Base-by-base conservation (phyloP, 2,329 filamentous ascomycete genomes). In the Calonectria pseudoreteaudii region DNA sequence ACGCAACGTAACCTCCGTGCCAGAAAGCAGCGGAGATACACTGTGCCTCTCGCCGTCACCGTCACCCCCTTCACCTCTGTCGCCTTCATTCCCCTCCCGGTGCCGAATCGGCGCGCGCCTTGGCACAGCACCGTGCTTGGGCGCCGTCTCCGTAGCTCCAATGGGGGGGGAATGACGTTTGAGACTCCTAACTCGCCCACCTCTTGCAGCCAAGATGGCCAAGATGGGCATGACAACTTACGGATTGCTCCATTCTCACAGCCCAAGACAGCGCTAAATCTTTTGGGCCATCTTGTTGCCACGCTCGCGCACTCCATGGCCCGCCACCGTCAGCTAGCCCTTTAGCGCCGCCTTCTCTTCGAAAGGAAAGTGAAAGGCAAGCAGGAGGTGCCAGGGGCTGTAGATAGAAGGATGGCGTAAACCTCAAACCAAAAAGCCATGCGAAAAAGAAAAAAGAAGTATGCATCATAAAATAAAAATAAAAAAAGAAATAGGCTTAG, bases 71-170 rank as follows among this genome's bases (percentile, higher is more conserved):
- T 47, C 41, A 20, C 20, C 38, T 20, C 16, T 18, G 13, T n/a
- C n/a, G n/a, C 16, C 2, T 20, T 4, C 26, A 31, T 31, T n/a
- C n/a, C n/a, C n/a, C n/a, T n/a, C 31, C 18, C 71, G 71, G 71
- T 60, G 34, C 71, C 71, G 71, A 73, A 52, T 73, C 66, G 71
- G 71, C 71, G 20, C 14, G 14, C 49, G 6, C 28, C 23, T 49
- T 47, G 44, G 44, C n/a, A 47, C 44, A 47, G 44, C 44, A 47
- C 44, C 44, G 44, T 47, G 44, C 44, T 20, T 47, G 41, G 18
- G 18, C 41, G 41, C 41, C 44, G 20, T 13, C 44, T n/a, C 44
- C 44, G 44, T 47, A 47, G 20, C 44, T n/a, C 28, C 30, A 31
- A 56, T 20, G 30, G 52, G n/a, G 30, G 52, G n/a, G 34, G 56